phyloP scores from a whole-genome alignment of 148 eudicot species.

The Vaccinium corymbosum region DNA sequence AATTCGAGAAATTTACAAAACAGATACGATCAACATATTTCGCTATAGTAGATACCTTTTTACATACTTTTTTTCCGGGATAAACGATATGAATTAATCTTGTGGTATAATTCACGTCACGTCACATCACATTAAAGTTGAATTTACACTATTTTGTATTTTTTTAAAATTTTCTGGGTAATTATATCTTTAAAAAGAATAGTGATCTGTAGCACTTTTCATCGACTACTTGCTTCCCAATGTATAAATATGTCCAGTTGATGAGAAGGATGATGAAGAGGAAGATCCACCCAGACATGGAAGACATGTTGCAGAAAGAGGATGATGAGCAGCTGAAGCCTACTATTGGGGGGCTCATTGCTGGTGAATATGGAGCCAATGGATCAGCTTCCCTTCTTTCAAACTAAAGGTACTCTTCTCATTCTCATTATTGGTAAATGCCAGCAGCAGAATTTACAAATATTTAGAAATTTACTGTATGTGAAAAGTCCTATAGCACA shows the following conservation, averaged over 20 bases:
- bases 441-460: neutral
- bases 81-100: neutral
- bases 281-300: slow-evolving; percentile 22
- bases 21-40: neutral
- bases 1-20: neutral
- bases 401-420: neutral
- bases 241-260: slow-evolving; percentile 8
- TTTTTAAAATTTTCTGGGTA: neutral
- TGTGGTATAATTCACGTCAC: neutral
- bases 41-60: no score
- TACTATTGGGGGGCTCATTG: neutral
- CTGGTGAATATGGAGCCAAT: slow-evolving; percentile 11
- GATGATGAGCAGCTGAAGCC: neutral
- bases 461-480: neutral
- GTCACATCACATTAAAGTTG: neutral
- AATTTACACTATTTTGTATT: neutral
- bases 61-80: neutral
- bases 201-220: no score
- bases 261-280: slow-evolving; percentile 22
- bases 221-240: neutral
- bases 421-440: neutral
- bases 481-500: no score
- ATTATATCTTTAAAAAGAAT: neutral
- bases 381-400: slow-evolving; percentile 27
- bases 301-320: neutral